phyloP scores from a whole-genome alignment of 768 basidiomycete genomes.

The Tricholoma saponaceum region DNA sequence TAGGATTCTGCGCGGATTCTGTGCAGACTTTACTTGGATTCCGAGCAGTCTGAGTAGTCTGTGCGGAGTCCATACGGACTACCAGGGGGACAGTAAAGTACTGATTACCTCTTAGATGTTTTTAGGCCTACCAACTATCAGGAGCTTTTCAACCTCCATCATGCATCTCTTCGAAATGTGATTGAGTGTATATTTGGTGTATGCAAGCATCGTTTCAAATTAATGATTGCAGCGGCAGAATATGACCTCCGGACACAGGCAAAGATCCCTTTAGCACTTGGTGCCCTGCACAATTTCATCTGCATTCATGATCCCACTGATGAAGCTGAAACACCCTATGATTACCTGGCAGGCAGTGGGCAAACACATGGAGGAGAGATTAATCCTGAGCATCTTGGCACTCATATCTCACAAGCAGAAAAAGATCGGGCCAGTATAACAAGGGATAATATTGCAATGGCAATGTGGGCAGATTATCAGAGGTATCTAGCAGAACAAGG shows the following conservation, averaged over 20 bases:
- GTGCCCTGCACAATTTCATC: constrained; percentile 25
- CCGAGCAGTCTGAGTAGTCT: too few relatives aligned
- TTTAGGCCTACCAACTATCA: constrained; percentile 28
- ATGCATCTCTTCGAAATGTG: constrained; percentile 34
- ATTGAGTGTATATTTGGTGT: constrained; percentile 28
- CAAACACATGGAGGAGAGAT: not conserved
- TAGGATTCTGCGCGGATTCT: too few relatives aligned
- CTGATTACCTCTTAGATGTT: constrained; percentile 7
- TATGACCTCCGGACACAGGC: constrained; percentile 16
- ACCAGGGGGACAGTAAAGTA: too few relatives aligned
- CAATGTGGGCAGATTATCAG: constrained; percentile 9
- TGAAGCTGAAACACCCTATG: not conserved
- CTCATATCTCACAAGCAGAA: not conserved
- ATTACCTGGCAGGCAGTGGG: not conserved
- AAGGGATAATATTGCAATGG: constrained; percentile 6
- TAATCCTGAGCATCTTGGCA: not conserved
- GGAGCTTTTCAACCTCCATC: constrained; percentile 38
- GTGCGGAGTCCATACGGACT: too few relatives aligned
- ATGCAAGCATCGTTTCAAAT: constrained; percentile 14
- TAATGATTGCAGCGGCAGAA: constrained; percentile 10
- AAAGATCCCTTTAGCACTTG: constrained; percentile 16
- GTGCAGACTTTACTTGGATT: too few relatives aligned
- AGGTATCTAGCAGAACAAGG: not conserved
- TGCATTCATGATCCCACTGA: constrained; percentile 15
- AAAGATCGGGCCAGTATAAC: not conserved